Conservation (phyloP, 2,329 filamentous ascomycete genomes). For the Penicillium sp. region DNA sequence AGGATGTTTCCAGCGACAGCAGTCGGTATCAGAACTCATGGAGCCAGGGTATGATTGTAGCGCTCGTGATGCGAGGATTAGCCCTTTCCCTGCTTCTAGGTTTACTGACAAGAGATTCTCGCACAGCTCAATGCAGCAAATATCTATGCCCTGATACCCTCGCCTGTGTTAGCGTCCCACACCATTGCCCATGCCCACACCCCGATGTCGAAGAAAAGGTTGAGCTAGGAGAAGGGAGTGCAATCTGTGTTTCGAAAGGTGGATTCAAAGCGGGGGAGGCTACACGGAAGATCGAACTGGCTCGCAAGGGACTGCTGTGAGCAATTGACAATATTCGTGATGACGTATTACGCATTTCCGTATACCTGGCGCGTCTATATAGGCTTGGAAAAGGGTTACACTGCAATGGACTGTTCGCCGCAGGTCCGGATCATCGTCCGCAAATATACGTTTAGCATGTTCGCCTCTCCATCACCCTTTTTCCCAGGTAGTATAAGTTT, state of each 20-base stretch:
- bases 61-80: background rate
- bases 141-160: conserved; percentile 95
- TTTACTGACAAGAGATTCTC: background rate
- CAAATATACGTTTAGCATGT: background rate
- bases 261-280: conserved; percentile 50
- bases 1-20: conserved; percentile 82
- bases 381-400: background rate
- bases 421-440: background rate
- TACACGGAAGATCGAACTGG: conserved; percentile 50
- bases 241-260: conserved; percentile 50
- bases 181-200: conserved; percentile 93
- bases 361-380: background rate
- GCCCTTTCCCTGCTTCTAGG: background rate
- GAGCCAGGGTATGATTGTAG: conserved; percentile 56
- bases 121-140: conserved; percentile 77
- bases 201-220: conserved; percentile 75
- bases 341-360: background rate
- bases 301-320: conserved; percentile 51
- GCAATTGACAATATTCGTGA: background rate
- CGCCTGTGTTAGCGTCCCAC: conserved; percentile 91
- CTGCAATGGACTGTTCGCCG: background rate
- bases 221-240: conserved; percentile 54
- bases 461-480: background rate
- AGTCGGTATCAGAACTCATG: conserved; percentile 74
- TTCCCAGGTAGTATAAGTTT: background rate